Base-by-base conservation (phyloP, 345 rosid species). In the Eutrema yunnanense region DNA sequence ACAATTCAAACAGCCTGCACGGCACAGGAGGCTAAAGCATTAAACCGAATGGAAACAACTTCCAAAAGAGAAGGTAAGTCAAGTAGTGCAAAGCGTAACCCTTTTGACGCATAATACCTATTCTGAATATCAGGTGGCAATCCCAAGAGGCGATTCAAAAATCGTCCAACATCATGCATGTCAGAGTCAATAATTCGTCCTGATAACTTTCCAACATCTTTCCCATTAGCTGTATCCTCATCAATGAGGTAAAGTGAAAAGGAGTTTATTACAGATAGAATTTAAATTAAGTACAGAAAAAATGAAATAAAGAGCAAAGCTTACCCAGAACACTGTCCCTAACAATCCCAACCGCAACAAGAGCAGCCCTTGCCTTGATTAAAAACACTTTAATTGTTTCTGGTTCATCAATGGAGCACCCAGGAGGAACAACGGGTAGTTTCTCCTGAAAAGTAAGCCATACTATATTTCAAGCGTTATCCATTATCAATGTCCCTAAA, bases 101-200 rank as follows among this genome's bases (percentile, higher is more conserved):
- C 50, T 26, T 38, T 65, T 62, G 59, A 54, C 37, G 6, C 5
- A 59, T 58, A 37, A 10, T 26, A 91, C 98, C 97, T 87, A 81
- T 95, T 95, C 71, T 95, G 99, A 77, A 95, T 91, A 52, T 92
- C 97, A 58, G 99, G 96, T 59, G 99, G 96, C 80, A 95, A 84
- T 63, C 98, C 98, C 57, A 92, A 80, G 70, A 95, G 92, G 30
- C 99, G 90, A 83, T 94, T 94, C 51, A 94, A 86, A 76, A 91
- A 94, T 78, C 97, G 88, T 14, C 97, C 98, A 78, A 89, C 93
- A 71, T 94, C 98, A 65, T 91, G 97, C 98, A 94, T 94, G 77
- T 94, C 98, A 14, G 98, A 91, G 84, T 94, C 98, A 82, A 91
- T 81, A 72, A 94, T 94, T 64, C 98, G 97, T 60, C 98, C 97